These are phyloP conservation scores for Laguncularia racemosa DNA, from an alignment of 345 rosid species.

Conservation along the genomic window DNA sequence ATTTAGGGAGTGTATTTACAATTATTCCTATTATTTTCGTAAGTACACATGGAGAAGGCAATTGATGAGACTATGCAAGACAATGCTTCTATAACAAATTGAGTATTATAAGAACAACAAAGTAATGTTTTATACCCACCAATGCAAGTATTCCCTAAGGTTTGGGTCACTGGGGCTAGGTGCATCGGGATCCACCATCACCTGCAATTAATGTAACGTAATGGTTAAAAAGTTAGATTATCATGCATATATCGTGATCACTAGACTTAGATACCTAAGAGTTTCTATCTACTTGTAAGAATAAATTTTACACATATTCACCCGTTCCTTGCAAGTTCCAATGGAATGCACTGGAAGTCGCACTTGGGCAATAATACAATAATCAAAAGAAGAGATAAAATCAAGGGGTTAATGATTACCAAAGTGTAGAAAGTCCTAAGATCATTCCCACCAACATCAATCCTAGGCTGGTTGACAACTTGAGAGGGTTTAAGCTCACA, in stretches of 20 bases:
- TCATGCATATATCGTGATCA: background rate
- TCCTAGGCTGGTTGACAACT: conserved; percentile 41
- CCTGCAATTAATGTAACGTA: conserved; percentile 16
- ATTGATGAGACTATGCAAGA: too few relatives aligned
- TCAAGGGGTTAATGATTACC: conserved; percentile 18
- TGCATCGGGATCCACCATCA: conserved; percentile 75
- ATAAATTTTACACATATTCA: too few relatives aligned
- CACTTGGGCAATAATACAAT: background rate
- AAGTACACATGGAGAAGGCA: too few relatives aligned
- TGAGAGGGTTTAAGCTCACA: conserved; percentile 57
- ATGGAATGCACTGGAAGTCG: too few relatives aligned
- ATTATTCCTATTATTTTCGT: too few relatives aligned
- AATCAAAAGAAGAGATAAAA: background rate
- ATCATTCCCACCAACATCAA: conserved; percentile 58
- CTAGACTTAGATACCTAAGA: background rate
- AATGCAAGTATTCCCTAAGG: conserved; percentile 56
- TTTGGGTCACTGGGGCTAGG: conserved; percentile 66
- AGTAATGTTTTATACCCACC: conserved; percentile 18
- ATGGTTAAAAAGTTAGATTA: too few relatives aligned
- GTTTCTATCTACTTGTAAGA: too few relatives aligned
- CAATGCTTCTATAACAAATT: background rate
- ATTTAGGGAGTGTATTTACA: too few relatives aligned
- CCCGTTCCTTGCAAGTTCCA: background rate
- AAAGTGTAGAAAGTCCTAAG: conserved; percentile 60
- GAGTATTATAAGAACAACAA: background rate